Evolutionary conservation across 2,329 filamentous ascomycete genomes (phyloP), one percentile per base, ranked within the genome.

Genomic region (Lachnellula arida): DNA sequence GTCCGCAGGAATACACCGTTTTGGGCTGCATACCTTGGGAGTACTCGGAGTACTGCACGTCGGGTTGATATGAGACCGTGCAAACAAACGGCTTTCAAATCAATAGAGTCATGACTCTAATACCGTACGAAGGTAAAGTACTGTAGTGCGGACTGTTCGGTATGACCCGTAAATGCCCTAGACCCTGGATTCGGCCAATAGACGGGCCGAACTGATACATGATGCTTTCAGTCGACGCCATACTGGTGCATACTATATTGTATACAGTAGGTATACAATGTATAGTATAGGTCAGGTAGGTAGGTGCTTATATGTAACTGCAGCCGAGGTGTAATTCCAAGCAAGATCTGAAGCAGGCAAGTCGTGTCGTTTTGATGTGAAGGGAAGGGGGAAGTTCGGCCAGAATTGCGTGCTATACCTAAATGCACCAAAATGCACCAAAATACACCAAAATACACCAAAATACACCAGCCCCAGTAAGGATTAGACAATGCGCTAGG

Each of bases 91-190:
- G 49, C 54, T 53, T 53, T 57, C 50, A 53, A 50, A 53, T 53
- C 54, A 53, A 53, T 39, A 39, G 25, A 40, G 37, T 40, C 39
- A 40, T 57, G 54, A 57, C 50, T 28, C 54, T 19, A 15, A 49
- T 44, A 42, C 47, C 22, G 22, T 22, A 22, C n/a, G n/a, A n/a
- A n/a, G n/a, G n/a, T n/a, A n/a, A n/a, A n/a, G n/a, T n/a, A n/a
- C n/a, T n/a, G n/a, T n/a, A n/a, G n/a, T n/a, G n/a, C n/a, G n/a
- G n/a, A n/a, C n/a, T n/a, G 22, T 19, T 49, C 49, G 53, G 22
- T 32, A 44, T 39, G 46, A 22, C 44, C 44, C 52, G 52, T 43
- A 42, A 12, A 15, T 19, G 15, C 37, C 11, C 32, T 34, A 17
- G 32, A 12, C n/a, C 23, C 12, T 48, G 49, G 23, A 19, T 25